Evolutionary conservation across 306 rosid genomes (phyloP).

Genomic region (Cicer chorassanicum): DNA sequence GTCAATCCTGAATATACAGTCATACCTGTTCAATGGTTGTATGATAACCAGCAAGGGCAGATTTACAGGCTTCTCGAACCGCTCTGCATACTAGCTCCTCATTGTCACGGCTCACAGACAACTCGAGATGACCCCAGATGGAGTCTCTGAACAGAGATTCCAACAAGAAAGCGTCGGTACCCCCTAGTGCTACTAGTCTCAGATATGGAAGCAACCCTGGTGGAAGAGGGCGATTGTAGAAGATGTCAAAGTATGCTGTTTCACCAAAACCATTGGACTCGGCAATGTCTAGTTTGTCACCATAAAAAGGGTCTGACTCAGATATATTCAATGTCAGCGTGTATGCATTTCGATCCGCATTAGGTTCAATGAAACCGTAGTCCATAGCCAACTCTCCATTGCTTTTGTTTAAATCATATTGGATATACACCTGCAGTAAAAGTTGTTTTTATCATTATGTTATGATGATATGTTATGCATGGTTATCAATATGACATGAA

Average conservation of each 20-base stretch:
- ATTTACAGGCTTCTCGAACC: conserved; percentile 72
- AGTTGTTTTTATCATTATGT: conserved; percentile 14
- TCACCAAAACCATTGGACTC: conserved; percentile 78
- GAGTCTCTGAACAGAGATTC: conserved; percentile 84
- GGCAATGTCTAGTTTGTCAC: conserved; percentile 83
- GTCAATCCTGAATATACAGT: not conserved
- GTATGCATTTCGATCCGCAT: conserved; percentile 61
- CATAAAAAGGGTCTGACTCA: conserved; percentile 79
- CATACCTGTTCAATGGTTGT: conserved; percentile 91
- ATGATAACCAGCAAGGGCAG: conserved; percentile 75
- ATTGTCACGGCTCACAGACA: conserved; percentile 81
- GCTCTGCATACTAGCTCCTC: conserved; percentile 86
- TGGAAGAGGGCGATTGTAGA: conserved; percentile 67
- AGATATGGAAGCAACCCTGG: conserved; percentile 71
- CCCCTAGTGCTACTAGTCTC: conserved; percentile 83
- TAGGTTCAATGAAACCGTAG: conserved; percentile 84
- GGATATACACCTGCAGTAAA: conserved; percentile 74
- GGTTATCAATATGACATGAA: conserved; percentile 3
- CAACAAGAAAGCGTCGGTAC: conserved; percentile 83
- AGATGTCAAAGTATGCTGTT: conserved; percentile 77
- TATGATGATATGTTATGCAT: conserved; percentile 7
- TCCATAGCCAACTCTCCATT: conserved; percentile 94
- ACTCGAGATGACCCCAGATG: conserved; percentile 77
- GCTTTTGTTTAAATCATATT: conserved; percentile 86
- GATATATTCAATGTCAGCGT: conserved; percentile 80